Conservation (phyloP, 768 basidiomycete species). For the Suillus fuscotomentosus region DNA sequence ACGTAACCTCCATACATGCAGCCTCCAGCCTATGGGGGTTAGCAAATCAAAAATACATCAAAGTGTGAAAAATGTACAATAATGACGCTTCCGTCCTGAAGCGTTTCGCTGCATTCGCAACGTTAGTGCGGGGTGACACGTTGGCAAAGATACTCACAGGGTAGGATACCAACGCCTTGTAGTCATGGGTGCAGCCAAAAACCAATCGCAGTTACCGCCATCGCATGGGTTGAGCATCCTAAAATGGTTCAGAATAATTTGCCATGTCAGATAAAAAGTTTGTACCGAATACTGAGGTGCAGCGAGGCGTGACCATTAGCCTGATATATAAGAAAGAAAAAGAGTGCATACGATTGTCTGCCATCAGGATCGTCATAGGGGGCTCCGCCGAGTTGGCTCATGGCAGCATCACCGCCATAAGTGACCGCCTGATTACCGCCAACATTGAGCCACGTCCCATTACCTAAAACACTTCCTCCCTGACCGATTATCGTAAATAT, state of each 20-base stretch:
- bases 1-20: constrained; percentile 69
- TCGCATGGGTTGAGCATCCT: constrained; percentile 70
- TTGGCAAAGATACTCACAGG: constrained; percentile 42
- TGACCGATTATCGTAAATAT: constrained; percentile 5
- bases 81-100: constrained; percentile 63
- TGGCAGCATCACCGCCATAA: constrained; percentile 48
- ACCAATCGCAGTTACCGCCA: constrained; percentile 63
- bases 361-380: constrained; percentile 64
- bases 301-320: constrained; percentile 17
- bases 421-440: constrained; percentile 73
- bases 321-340: constrained; percentile 45
- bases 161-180: constrained; percentile 77
- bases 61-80: constrained; percentile 42
- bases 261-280: neutral
- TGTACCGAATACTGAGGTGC: constrained; percentile 11
- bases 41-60: neutral
- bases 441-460: constrained; percentile 81
- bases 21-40: constrained; percentile 51
- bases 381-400: constrained; percentile 45
- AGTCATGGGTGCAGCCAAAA: constrained; percentile 40
- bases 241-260: neutral
- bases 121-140: neutral
- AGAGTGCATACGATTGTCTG: constrained; percentile 51
- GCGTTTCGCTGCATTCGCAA: constrained; percentile 45
- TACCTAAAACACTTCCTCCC: constrained; percentile 55